Conservation (phyloP, 352 stramenopile species). For the Globisporangium middletonii region DNA sequence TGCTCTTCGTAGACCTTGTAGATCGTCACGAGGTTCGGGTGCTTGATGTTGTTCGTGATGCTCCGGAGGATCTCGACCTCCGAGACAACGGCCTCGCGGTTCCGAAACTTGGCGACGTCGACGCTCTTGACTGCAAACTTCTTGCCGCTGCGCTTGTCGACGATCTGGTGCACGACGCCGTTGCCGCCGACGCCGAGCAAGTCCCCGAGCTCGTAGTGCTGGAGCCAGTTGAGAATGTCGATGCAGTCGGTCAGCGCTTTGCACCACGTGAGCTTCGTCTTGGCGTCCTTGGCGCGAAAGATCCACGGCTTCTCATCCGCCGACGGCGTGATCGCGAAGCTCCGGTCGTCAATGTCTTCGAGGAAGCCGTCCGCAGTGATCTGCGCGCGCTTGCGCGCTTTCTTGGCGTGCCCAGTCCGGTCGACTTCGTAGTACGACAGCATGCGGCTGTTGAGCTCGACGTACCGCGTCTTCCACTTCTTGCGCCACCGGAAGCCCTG, state of each 20-base stretch:
- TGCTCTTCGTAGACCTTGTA: constrained; percentile 82
- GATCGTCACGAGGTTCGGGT: constrained; percentile 74
- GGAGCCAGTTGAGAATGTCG: constrained; percentile 69
- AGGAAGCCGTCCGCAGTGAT: constrained; percentile 51
- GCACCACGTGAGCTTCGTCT: constrained; percentile 58
- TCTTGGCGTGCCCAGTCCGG: constrained; percentile 14
- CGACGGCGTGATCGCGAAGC: constrained; percentile 43
- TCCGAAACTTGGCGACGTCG: constrained; percentile 71
- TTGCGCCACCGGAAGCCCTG: constrained; percentile 72
- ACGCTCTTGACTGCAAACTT: constrained; percentile 73
- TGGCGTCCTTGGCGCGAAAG: constrained; percentile 39
- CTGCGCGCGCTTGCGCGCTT: constrained; percentile 42
- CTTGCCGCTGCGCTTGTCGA: constrained; percentile 47
- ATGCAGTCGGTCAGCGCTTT: constrained; percentile 64
- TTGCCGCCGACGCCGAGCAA: constrained; percentile 72
- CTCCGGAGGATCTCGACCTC: constrained; percentile 78
- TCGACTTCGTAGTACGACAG: constrained; percentile 61
- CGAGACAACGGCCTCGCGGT: constrained; percentile 57
- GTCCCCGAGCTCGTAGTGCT: constrained; percentile 59
- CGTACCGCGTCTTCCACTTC: constrained; percentile 69
- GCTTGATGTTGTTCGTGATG: constrained; percentile 77
- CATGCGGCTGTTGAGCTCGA: constrained; percentile 67
- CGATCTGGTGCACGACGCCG: constrained; percentile 56
- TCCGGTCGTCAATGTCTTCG: constrained; percentile 47
- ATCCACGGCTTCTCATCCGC: constrained; percentile 55